These are phyloP conservation scores for Aspergillus ruber DNA, from an alignment of 2,329 filamentous ascomycete species.

Conservation along the genomic window DNA sequence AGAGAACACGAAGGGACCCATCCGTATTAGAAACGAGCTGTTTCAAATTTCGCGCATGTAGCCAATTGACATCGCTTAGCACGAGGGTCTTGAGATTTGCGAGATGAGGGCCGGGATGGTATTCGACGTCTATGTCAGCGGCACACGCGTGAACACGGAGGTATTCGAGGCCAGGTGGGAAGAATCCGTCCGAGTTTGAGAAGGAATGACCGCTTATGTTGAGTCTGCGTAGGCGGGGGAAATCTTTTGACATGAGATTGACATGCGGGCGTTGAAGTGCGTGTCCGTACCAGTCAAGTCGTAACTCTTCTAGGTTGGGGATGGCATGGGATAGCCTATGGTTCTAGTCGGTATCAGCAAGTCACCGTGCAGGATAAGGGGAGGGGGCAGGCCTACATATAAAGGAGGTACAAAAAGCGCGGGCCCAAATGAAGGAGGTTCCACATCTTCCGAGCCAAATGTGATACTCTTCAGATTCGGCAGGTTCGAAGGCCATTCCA, in stretches of 20 bases:
- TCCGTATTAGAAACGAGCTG: constrained; percentile 14
- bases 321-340: constrained; percentile 6
- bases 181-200: constrained; percentile 8
- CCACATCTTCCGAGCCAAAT: constrained; percentile 9
- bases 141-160: constrained; percentile 22
- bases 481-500: constrained; percentile 19
- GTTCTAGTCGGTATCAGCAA: not conserved
- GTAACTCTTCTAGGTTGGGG: constrained; percentile 28
- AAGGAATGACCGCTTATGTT: constrained; percentile 22
- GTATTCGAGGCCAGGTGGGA: constrained; percentile 24
- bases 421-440: not conserved
- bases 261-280: constrained; percentile 13
- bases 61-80: constrained; percentile 22
- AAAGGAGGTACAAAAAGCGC: constrained; percentile 7
- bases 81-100: constrained; percentile 22
- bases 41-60: constrained; percentile 8
- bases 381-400: not conserved
- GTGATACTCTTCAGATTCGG: constrained; percentile 27
- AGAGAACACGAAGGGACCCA: constrained; percentile 18
- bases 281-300: constrained; percentile 22
- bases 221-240: constrained; percentile 20
- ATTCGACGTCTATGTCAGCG: constrained; percentile 8
- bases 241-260: constrained; percentile 8
- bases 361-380: not conserved
- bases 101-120: constrained; percentile 5